A percentile compares a stretch with the other conserved stretches of the same genome.
Conservation (phyloP, 1,139 yeast species). For the Geotrichum fermentans region DNA sequence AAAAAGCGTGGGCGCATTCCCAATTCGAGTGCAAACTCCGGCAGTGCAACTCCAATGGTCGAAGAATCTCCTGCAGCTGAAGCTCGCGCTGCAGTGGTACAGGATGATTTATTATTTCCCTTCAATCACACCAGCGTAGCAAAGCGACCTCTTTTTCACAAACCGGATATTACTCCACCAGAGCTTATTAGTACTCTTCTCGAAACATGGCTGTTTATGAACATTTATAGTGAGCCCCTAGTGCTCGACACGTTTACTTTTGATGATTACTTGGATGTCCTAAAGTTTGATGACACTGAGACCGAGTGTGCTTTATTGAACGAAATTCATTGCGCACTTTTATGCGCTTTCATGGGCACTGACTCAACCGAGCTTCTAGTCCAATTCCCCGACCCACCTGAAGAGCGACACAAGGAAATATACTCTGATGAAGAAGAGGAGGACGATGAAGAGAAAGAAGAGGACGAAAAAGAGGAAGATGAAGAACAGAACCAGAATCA, state of each 20-base stretch:
- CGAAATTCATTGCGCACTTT: constrained; percentile 64
- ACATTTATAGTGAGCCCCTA: constrained; percentile 62
- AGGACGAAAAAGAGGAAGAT: constrained; percentile 30
- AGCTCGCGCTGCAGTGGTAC: constrained; percentile 15
- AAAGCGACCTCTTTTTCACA: constrained; percentile 15
- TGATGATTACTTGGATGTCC: constrained; percentile 67
- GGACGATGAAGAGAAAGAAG: constrained; percentile 38
- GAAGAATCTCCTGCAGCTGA: constrained; percentile 13
- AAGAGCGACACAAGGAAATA: constrained; percentile 21
- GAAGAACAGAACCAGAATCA: constrained; percentile 19
- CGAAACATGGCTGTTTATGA: constrained; percentile 71
- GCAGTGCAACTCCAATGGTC: constrained; percentile 15
- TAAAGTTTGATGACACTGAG: constrained; percentile 47
- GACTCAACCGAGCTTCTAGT: constrained; percentile 35
- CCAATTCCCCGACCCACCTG: constrained; percentile 41
- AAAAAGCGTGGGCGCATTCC: constrained; percentile 13
- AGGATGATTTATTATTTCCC: constrained; percentile 28
- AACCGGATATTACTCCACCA: constrained; percentile 19
- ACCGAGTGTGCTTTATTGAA: constrained; percentile 54
- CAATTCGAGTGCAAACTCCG: constrained; percentile 13
- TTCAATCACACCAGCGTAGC: constrained; percentile 18
- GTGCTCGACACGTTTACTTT: constrained; percentile 68
- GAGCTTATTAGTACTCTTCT: constrained; percentile 35
- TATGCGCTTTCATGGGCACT: constrained; percentile 32
- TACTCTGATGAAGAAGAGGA: constrained; percentile 34